phyloP scores from a whole-genome alignment of 2,329 filamentous ascomycete genomes.

The Claviceps spartinae region DNA sequence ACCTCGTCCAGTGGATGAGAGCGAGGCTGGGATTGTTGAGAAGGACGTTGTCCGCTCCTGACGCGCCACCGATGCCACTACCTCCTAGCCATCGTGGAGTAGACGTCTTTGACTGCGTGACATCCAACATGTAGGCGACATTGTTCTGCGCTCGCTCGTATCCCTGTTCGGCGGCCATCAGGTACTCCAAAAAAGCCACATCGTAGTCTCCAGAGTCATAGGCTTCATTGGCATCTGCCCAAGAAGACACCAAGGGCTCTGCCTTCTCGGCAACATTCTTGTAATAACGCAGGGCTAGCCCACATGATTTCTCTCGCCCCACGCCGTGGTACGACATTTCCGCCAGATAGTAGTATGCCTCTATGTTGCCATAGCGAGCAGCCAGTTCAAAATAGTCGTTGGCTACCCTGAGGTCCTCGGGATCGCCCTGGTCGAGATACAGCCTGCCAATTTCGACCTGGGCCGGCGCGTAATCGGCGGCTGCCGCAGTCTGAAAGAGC shows the following conservation, averaged over 20 bases:
- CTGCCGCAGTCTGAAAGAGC: constrained; percentile 64
- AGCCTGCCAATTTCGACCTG: constrained; percentile 73
- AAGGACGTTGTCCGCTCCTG: constrained; percentile 19
- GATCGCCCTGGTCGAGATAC: constrained; percentile 68
- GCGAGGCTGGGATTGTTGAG: constrained; percentile 48
- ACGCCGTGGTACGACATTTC: constrained; percentile 74
- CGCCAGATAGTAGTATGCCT: constrained; percentile 83
- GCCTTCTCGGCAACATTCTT: constrained; percentile 64
- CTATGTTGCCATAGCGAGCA: constrained; percentile 67
- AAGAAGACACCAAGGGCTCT: constrained; percentile 61
- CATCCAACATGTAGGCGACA: constrained; percentile 74
- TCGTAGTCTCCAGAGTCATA: constrained; percentile 70
- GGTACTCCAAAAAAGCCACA: constrained; percentile 63
- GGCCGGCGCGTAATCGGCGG: constrained; percentile 66
- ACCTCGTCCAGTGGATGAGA: constrained; percentile 88
- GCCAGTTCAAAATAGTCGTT: constrained; percentile 82
- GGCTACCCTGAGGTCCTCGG: constrained; percentile 59
- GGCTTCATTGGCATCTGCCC: constrained; percentile 70
- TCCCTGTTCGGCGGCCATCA: constrained; percentile 85
- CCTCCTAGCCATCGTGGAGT: constrained; percentile 33
- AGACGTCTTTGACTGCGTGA: constrained; percentile 42
- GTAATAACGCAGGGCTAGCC: constrained; percentile 67
- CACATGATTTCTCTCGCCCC: constrained; percentile 66
- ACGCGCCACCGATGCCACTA: constrained; percentile 6
- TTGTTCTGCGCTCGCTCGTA: constrained; percentile 86